Evolutionary conservation across 352 stramenopile species (phyloP).

Genomic region (Stramenopiles sp.): DNA sequence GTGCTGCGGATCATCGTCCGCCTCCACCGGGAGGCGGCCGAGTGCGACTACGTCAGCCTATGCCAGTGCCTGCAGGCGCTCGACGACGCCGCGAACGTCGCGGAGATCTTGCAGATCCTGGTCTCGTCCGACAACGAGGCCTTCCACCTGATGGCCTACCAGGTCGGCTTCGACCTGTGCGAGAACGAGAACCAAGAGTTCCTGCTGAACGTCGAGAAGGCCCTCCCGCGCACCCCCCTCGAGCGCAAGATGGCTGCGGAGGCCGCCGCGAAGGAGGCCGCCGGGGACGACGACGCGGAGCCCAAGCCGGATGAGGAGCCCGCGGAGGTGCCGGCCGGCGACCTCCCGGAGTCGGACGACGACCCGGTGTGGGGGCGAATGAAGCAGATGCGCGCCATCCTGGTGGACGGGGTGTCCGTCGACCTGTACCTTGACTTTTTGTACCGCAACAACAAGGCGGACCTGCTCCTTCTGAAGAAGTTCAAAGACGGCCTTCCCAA

Average conservation of each 20-base stretch:
- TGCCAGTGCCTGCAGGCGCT: slow-evolving; percentile 66
- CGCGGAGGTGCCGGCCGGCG: slow-evolving; percentile 10
- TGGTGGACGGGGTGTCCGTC: slow-evolving; percentile 63
- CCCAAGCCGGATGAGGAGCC: slow-evolving; percentile 20
- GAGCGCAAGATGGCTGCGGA: slow-evolving; percentile 23
- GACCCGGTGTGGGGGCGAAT: slow-evolving; percentile 21
- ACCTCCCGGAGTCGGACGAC: slow-evolving; percentile 20
- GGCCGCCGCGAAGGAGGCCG: slow-evolving; percentile 19
- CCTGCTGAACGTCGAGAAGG: slow-evolving; percentile 63
- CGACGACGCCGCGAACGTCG: slow-evolving; percentile 48
- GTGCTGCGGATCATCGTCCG: slow-evolving; percentile 38
- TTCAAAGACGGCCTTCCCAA: slow-evolving; percentile 72
- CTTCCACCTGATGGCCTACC: slow-evolving; percentile 64
- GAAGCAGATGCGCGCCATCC: slow-evolving; percentile 28
- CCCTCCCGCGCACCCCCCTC: slow-evolving; percentile 35
- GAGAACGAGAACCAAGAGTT: slow-evolving; percentile 96
- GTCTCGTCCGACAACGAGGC: slow-evolving; percentile 19
- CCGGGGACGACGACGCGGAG: slow-evolving; percentile 28
- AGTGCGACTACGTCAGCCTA: slow-evolving; percentile 44
- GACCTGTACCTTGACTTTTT: slow-evolving; percentile 80
- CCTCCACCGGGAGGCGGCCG: slow-evolving; percentile 35
- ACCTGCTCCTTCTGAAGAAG: slow-evolving; percentile 73
- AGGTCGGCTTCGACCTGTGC: slow-evolving; percentile 91
- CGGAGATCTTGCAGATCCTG: slow-evolving; percentile 21
- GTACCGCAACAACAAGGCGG: slow-evolving; percentile 61